phyloP scores from a whole-genome alignment of 2,329 filamentous ascomycete genomes.

The Cylindrodendrum hubeiense region DNA sequence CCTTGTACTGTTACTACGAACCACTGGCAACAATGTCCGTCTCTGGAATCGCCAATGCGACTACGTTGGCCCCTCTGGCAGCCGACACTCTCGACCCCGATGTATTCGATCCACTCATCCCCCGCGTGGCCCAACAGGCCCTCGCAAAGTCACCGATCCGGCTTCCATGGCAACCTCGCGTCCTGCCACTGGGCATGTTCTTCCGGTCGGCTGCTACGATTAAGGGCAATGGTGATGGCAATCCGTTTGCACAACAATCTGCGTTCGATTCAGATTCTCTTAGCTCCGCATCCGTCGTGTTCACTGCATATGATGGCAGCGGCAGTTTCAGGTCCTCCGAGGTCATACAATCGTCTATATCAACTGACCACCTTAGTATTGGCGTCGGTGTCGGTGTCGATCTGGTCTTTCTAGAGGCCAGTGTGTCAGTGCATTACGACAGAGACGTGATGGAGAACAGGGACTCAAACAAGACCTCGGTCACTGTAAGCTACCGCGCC shows the following conservation, averaged over 20 bases:
- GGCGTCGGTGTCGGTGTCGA: neutral
- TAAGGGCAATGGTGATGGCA: neutral
- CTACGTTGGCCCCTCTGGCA: neutral
- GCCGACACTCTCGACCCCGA: neutral
- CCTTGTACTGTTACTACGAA: too few relatives aligned
- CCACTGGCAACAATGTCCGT: neutral
- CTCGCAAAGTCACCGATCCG: neutral
- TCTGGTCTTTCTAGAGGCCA: neutral
- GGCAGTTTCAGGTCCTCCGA: conserved; percentile 1
- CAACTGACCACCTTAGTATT: conserved; percentile 1
- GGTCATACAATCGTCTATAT: neutral
- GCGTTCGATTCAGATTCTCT: neutral
- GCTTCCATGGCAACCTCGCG: neutral
- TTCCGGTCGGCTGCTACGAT: neutral
- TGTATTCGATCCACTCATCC: neutral
- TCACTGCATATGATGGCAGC: neutral
- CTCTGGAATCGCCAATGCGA: neutral
- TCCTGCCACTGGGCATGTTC: neutral
- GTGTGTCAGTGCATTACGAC: neutral
- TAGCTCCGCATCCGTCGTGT: neutral
- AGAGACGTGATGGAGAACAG: conserved; percentile 1
- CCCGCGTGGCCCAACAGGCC: neutral
- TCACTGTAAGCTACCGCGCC: neutral
- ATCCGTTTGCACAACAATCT: neutral
- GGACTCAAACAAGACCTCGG: neutral